A percentile compares a stretch with the other conserved stretches of the same genome.
Evolutionary conservation across 495 filamentous ascomycete genomes (phyloP).

Genomic region (Penicillium cosmopolitanum): DNA sequence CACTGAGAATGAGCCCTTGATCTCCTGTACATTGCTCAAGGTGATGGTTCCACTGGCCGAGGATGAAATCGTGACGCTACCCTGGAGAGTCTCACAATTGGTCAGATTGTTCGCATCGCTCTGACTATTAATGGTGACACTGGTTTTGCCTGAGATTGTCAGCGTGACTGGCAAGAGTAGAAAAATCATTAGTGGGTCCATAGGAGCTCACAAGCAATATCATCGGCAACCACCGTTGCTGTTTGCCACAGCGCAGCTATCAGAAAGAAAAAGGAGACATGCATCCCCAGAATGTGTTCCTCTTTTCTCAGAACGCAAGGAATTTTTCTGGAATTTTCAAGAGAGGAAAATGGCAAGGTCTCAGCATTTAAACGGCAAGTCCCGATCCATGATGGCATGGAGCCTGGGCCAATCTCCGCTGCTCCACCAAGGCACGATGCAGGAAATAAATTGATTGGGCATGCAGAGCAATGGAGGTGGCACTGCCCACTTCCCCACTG

Average conservation of each 20-base stretch:
- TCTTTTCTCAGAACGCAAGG: not conserved
- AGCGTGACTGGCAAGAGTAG: not conserved
- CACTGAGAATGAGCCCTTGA: conserved; percentile 31
- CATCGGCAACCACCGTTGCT: not conserved
- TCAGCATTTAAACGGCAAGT: not conserved
- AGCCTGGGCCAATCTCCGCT: conserved; percentile 7
- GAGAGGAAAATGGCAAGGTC: not conserved
- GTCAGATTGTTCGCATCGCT: conserved; percentile 29
- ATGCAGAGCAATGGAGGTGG: not conserved
- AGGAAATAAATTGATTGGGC: not conserved
- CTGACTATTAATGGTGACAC: conserved; percentile 34
- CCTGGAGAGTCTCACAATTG: conserved; percentile 31
- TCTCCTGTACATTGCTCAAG: conserved; percentile 28
- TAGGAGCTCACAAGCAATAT: not conserved
- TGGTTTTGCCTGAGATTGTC: conserved; percentile 26
- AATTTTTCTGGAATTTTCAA: not conserved
- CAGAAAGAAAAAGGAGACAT: not conserved
- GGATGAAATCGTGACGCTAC: conserved; percentile 31
- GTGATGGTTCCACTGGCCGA: conserved; percentile 30
- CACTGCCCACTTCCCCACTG: conserved; percentile 5
- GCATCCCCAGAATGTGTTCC: not conserved
- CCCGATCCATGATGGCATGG: conserved; percentile 1
- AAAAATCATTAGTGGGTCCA: not conserved
- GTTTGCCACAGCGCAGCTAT: not conserved
- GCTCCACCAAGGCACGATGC: not conserved